Percentiles rank a stretch among this genome's conserved stretches.
Conservation (phyloP, 2,329 filamentous ascomycete species). For the Aspergillus flavus region DNA sequence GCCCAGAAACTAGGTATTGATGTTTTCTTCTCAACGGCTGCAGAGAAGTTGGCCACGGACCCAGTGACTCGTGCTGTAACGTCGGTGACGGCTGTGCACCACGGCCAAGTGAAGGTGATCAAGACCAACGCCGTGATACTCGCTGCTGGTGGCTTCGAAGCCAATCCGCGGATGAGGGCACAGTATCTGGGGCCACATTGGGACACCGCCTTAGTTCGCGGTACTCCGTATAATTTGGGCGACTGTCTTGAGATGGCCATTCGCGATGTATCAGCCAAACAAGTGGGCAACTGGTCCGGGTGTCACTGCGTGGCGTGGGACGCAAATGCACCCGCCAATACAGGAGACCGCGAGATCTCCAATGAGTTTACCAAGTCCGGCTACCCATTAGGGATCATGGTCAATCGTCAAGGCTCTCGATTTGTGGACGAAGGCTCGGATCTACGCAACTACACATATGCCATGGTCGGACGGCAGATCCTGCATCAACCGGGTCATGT, state of each 20-base stretch:
- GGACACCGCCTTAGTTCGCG: conserved; percentile 64
- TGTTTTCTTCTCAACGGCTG: conserved; percentile 52
- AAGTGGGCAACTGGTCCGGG: conserved; percentile 63
- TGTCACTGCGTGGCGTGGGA: conserved; percentile 70
- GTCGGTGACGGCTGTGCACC: conserved; percentile 24
- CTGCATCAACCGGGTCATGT: conserved; percentile 59
- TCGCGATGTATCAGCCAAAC: conserved; percentile 53
- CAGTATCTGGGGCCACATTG: conserved; percentile 62
- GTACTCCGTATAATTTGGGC: conserved; percentile 67
- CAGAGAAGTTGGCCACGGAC: conserved; percentile 32
- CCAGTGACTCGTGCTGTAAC: conserved; percentile 20
- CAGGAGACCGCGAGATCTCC: conserved; percentile 60
- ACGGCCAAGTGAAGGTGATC: conserved; percentile 19
- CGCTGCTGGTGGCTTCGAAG: conserved; percentile 65
- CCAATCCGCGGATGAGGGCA: conserved; percentile 58
- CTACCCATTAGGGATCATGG: conserved; percentile 67
- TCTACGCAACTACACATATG: conserved; percentile 68
- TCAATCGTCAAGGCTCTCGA: conserved; percentile 60
- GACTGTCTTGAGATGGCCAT: conserved; percentile 59
- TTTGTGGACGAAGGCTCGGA: conserved; percentile 71
- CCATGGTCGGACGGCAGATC: conserved; percentile 65
- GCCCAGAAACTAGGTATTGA: conserved; percentile 49
- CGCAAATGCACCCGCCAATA: conserved; percentile 57
- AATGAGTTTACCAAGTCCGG: conserved; percentile 72
- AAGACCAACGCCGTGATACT: conserved; percentile 29